Evolutionary conservation across 2,329 filamentous ascomycete species (phyloP).

Genomic region (Trichoderma atrobrunneum): DNA sequence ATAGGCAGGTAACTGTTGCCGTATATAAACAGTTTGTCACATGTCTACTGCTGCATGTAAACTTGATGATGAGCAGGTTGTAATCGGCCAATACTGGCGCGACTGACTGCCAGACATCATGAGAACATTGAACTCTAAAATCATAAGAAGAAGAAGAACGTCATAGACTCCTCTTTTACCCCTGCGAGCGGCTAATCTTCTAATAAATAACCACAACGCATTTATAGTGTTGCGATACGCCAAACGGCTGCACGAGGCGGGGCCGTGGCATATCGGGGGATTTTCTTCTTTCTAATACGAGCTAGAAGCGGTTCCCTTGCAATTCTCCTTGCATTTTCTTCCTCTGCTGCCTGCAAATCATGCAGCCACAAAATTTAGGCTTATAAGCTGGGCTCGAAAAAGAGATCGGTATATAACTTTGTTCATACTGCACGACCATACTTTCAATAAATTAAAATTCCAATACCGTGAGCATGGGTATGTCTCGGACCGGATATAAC

Average conservation of each 20-base stretch:
- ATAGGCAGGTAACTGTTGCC: neutral
- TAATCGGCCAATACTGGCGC: neutral
- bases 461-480: neutral
- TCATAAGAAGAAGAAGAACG: neutral
- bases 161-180: slow-evolving; percentile 1
- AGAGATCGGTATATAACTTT: neutral
- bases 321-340: neutral
- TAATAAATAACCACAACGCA: neutral
- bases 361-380: neutral
- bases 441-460: neutral
- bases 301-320: neutral
- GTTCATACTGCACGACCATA: too few relatives aligned
- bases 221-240: neutral
- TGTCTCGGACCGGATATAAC: neutral
- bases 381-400: neutral
- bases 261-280: neutral
- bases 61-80: neutral
- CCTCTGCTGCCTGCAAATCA: neutral
- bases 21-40: neutral
- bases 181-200: neutral
- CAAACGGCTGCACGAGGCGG: neutral
- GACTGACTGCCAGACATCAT: neutral
- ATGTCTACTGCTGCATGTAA: neutral
- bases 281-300: neutral
- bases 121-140: neutral